phyloP scores from a whole-genome alignment of 345 rosid species.

The Raphanus raphanistrum region DNA sequence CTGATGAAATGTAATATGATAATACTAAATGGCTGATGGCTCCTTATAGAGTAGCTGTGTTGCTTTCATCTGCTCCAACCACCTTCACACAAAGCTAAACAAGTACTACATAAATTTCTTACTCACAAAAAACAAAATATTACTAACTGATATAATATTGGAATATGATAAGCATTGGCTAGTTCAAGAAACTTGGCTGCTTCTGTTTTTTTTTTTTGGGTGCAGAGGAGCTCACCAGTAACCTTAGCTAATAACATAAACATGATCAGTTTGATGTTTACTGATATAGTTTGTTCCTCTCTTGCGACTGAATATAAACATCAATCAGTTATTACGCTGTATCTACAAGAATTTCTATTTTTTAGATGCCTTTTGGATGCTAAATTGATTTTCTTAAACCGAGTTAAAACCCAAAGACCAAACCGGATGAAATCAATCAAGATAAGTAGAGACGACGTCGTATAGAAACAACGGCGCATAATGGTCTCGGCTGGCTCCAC shows the following conservation, averaged over 20 bases:
- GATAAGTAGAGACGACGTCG: neutral
- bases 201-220: neutral
- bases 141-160: neutral
- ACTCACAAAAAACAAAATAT: neutral
- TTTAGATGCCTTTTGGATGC: neutral
- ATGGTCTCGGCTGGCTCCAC: neutral
- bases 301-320: neutral
- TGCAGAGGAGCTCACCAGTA: constrained; percentile 21
- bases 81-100: neutral
- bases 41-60: neutral
- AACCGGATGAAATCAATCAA: neutral
- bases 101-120: neutral
- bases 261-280: neutral
- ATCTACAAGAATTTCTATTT: neutral
- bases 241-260: neutral
- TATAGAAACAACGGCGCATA: neutral
- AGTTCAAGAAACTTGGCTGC: neutral
- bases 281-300: neutral
- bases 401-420: neutral
- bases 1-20: neutral
- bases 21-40: neutral
- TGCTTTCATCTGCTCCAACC: neutral
- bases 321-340: neutral
- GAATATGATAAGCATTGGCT: neutral
- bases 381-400: neutral